Base-by-base conservation (phyloP, 352 stramenopile species). In the Pilasporangium apinafurcum region DNA sequence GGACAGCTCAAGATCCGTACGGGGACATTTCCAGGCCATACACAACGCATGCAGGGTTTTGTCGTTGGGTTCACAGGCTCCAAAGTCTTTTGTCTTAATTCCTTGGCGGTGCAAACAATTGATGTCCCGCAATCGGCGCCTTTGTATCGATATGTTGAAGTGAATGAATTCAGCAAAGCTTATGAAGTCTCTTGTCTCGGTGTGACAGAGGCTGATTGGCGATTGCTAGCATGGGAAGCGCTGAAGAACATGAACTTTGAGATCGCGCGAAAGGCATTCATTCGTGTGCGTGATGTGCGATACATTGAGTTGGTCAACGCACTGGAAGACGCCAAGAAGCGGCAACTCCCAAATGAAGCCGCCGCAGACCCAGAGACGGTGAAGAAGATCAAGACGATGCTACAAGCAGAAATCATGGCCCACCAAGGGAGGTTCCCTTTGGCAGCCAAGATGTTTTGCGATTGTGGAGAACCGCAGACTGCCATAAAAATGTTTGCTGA, bases 401-500 rank as follows among this genome's bases (percentile, higher is more conserved):
- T 93, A 20, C 77, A 94, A 30, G 93, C 80, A 13, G 88, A 97
- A 51, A 87, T 98, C 40, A 70, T 96, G 63, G 92, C 92, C 8
- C 94, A 95, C 58, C 83, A 96, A 49, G 86, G 91, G 42, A 78
- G 85, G 40, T 97, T 96, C 54, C 67, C 92, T 33, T 65, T 96
- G 9, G 92, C 93, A 8, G 94, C 89, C 18, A 96, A 96, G 55
- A 56, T 92, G 7, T 96, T 86, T 42, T 58, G 76, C 1, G 75
- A 94, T 43, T 80, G 70, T 38, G 81, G 73, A 27, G 77, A 95
- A 33, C 53, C 84, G n/a, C 63, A 88, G 27, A 74, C 70, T 12
- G 89, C 94, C 1, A 96, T 98, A 45, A 88, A 96, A 69, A 89
- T 98, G 69, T 98, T 96, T 58, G 73, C 83, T 0, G 87, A 97